Base-by-base conservation (phyloP, 148 eudicot genomes). In the Camellia lanceoleosa region DNA sequence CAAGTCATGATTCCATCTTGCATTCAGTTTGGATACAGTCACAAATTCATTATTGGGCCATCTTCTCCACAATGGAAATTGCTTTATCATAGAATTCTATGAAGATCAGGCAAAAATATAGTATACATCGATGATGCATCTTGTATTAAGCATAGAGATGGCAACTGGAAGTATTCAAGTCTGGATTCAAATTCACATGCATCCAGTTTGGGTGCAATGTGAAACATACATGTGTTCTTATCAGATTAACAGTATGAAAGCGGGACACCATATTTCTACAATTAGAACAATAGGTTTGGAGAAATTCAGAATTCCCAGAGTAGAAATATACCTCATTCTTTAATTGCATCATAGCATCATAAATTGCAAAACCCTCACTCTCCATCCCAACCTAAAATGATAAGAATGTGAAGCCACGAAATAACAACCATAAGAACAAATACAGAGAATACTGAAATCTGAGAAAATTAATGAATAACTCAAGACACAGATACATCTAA, bases 321-420 rank as follows among this genome's bases (percentile, higher is more conserved):
- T 13, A 78, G 68, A 65, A 79, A 9, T 41, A 76, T 80, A 92
- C 99, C 98, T 96, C 95, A 77, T 87, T 90, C 81, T 88, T 84
- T 66, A 96, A 55, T 76, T 85, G 88, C 97, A 84, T 96, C 95
- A 96, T 83, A 19, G 92, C 88, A 88, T 96, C 98, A 91, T 96
- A 93, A 63, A 96, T 91, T 51, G 97, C 97, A 91, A 96, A 96
- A 84, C 99, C 99, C 79, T 92, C 97, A 8, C 86, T 80, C 83
- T 92, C 99, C 95, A 88, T 87, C 15, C 87, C 97, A 80, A 93
- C 92, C 99, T 96, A 85, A 83, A 30, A 79, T 73, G 56, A 76
- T 41, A 68, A 59, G 42, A 19, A 43, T 23, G 55, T 76, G 42
- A 60, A 46, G 65, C 69, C 82, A 73, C 44, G 66, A 81, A 67